These are phyloP conservation scores for Penicillium fimorum DNA, from an alignment of 495 filamentous ascomycete genomes.

Conservation along the genomic window DNA sequence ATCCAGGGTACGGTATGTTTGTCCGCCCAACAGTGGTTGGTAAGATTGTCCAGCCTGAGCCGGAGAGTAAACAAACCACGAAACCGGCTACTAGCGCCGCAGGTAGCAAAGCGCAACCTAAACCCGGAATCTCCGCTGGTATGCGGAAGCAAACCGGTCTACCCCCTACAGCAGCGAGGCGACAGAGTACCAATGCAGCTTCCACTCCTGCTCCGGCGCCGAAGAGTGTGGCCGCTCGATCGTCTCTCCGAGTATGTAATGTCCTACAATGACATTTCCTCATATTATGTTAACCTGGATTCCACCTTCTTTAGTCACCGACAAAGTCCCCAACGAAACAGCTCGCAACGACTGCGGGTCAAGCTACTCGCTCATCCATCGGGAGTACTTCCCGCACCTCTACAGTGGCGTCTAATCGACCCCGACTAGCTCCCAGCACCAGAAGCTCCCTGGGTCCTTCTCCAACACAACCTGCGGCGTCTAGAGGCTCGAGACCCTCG, in stretches of 20 bases:
- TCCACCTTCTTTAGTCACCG: constrained; percentile 55
- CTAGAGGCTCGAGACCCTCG: constrained; percentile 41
- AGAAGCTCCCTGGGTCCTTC: constrained; percentile 71
- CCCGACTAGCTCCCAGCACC: constrained; percentile 51
- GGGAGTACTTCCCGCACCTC: constrained; percentile 53
- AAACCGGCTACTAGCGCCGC: constrained; percentile 27
- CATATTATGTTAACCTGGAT: constrained; percentile 10
- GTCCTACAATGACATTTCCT: background rate
- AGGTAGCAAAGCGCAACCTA: constrained; percentile 32
- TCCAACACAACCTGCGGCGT: constrained; percentile 27
- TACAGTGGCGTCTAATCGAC: constrained; percentile 43
- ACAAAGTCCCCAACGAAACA: constrained; percentile 81
- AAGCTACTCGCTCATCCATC: constrained; percentile 47
- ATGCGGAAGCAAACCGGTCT: constrained; percentile 40
- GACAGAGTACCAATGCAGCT: constrained; percentile 65
- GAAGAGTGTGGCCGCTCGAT: constrained; percentile 43
- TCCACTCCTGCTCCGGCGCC: constrained; percentile 61
- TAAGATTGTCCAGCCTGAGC: constrained; percentile 57
- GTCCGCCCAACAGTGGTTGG: constrained; percentile 62
- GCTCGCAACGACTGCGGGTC: constrained; percentile 52
- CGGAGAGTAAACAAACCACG: constrained; percentile 37
- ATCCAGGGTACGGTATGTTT: constrained; percentile 83
- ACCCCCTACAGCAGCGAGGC: constrained; percentile 54
- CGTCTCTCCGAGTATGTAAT: constrained; percentile 59
- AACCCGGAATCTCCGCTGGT: constrained; percentile 31